These are phyloP conservation scores for Seiridium unicorne DNA, from an alignment of 2,329 filamentous ascomycete genomes.

Conservation along the genomic window DNA sequence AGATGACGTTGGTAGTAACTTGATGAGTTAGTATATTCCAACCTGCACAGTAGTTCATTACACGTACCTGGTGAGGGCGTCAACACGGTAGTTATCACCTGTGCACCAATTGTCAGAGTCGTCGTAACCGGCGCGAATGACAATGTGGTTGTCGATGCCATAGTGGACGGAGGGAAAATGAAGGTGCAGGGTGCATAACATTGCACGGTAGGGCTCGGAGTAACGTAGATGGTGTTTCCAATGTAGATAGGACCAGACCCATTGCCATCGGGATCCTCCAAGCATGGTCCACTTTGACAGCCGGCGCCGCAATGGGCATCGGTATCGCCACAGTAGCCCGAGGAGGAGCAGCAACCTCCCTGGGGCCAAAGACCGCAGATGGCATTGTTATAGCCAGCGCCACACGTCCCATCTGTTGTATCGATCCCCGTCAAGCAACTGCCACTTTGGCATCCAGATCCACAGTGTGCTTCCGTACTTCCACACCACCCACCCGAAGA, in stretches of 20 bases:
- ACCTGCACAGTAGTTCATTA: too few species aligned
- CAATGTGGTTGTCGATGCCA: not conserved
- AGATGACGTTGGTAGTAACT: not conserved
- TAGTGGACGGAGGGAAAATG: not conserved
- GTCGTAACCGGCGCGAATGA: not conserved
- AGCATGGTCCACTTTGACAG: conserved; percentile 4
- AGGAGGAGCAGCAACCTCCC: not conserved
- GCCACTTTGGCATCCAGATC: conserved; percentile 4
- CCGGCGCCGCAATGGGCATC: not conserved
- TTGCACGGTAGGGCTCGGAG: not conserved
- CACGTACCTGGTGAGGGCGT: not conserved
- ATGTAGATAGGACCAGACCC: not conserved
- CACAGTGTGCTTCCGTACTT: not conserved
- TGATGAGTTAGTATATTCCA: not conserved
- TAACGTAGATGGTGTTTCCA: not conserved
- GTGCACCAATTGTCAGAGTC: not conserved
- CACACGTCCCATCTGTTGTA: conserved; percentile 6
- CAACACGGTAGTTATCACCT: not conserved
- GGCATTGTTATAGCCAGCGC: not conserved
- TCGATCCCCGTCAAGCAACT: not conserved
- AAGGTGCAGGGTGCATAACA: conserved; percentile 1
- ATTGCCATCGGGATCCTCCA: not conserved
- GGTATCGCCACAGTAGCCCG: conserved; percentile 1
- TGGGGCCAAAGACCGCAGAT: conserved; percentile 3
- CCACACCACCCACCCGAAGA: conserved; percentile 1